These are phyloP conservation scores for Furcasterigmium sp. DNA, from an alignment of 2,329 filamentous ascomycete species.

Conservation along the genomic window DNA sequence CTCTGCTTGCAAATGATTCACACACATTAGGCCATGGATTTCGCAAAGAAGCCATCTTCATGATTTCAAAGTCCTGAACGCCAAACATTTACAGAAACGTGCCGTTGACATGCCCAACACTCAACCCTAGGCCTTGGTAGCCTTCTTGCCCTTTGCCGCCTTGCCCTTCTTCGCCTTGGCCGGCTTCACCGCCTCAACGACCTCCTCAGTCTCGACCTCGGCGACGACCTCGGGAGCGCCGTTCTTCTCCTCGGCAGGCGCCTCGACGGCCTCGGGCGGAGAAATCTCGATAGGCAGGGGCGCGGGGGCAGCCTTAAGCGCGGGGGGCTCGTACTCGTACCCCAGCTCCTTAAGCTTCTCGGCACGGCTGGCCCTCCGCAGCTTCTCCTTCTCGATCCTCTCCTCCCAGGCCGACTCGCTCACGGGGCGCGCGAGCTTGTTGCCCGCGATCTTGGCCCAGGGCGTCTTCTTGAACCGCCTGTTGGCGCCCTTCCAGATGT, in stretches of 20 bases:
- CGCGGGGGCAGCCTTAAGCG: constrained; percentile 53
- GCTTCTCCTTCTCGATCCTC: constrained; percentile 68
- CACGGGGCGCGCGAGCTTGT: constrained; percentile 66
- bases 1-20: too few species aligned
- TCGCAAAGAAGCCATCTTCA: not conserved
- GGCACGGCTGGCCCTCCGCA: constrained; percentile 61
- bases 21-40: too few species aligned
- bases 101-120: not conserved
- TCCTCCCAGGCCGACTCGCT: constrained; percentile 74
- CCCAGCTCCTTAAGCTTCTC: constrained; percentile 74
- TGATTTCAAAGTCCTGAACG: not conserved
- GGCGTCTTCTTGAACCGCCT: constrained; percentile 72
- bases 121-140: constrained; percentile 27
- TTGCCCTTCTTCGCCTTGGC: constrained; percentile 24
- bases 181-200: constrained; percentile 18
- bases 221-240: constrained; percentile 20
- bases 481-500: constrained; percentile 87
- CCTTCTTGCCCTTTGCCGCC: constrained; percentile 30
- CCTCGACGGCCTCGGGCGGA: constrained; percentile 22
- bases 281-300: constrained; percentile 30
- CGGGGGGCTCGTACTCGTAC: constrained; percentile 75
- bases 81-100: not conserved
- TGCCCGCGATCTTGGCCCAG: constrained; percentile 79
- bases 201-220: constrained; percentile 20
- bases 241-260: constrained; percentile 28